Evolutionary conservation across 176 grass and related monocot genomes (phyloP).

Genomic region (Chloris gayana): DNA sequence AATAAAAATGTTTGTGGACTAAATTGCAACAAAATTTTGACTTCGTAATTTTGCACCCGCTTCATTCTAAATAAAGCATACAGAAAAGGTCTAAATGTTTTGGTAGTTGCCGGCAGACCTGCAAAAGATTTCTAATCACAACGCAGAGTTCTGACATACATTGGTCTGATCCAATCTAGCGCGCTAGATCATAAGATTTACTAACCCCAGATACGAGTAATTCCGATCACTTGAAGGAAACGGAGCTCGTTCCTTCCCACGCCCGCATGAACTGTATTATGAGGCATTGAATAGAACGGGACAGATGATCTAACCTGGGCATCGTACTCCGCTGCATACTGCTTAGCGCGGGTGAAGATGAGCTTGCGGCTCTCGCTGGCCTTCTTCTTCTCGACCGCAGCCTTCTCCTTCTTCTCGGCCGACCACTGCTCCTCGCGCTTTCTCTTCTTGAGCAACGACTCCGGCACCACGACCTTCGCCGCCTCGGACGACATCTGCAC

Average conservation of each 20-base stretch:
- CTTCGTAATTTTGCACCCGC: not conserved
- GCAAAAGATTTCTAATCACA: too few species aligned
- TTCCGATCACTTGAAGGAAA: too few species aligned
- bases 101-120: too few species aligned
- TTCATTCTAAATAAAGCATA: too few species aligned
- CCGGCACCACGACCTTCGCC: slow-evolving; percentile 61
- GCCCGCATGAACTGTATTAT: not conserved
- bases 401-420: slow-evolving; percentile 62
- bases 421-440: slow-evolving; percentile 80
- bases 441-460: slow-evolving; percentile 71
- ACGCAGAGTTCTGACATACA: too few species aligned
- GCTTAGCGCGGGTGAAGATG: slow-evolving; percentile 57
- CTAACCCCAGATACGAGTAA: not conserved
- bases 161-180: too few species aligned
- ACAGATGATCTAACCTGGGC: slow-evolving; percentile 47
- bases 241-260: too few species aligned
- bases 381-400: slow-evolving; percentile 53
- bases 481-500: slow-evolving; percentile 63
- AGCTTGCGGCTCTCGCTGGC: slow-evolving; percentile 57
- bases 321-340: slow-evolving; percentile 82
- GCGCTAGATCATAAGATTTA: too few species aligned
- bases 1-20: not conserved
- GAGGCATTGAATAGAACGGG: not conserved
- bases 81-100: too few species aligned
- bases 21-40: too few species aligned